phyloP scores from a whole-genome alignment of 805 yeast species.

The Yamadazyma paraphyllophila region DNA sequence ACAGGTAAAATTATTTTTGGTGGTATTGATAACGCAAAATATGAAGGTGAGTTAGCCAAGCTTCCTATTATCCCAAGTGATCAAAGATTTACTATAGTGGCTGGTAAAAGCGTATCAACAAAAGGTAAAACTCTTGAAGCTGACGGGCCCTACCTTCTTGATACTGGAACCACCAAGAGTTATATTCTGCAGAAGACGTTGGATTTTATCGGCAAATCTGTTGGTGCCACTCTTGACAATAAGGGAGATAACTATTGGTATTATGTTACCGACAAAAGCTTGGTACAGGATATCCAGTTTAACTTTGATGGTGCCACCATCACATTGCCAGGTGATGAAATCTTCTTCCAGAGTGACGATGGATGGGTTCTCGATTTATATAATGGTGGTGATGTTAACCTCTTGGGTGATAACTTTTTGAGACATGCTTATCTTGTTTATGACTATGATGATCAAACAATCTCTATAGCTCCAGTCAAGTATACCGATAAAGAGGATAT shows the following conservation, averaged over 20 bases:
- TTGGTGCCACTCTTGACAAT: too few relatives aligned
- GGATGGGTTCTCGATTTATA: not conserved
- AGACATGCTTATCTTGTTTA: slow-evolving; percentile 63
- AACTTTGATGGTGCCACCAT: not conserved
- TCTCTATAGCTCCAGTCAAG: slow-evolving; percentile 48
- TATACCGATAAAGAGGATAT: slow-evolving; percentile 36
- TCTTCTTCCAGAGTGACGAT: not conserved
- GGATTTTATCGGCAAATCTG: not conserved
- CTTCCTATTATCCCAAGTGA: too few relatives aligned
- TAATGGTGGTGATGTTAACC: too few relatives aligned
- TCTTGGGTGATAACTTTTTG: slow-evolving; percentile 66
- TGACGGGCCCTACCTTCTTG: too few relatives aligned
- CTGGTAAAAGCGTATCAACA: too few relatives aligned
- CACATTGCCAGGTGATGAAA: not conserved
- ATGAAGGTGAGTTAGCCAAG: too few relatives aligned
- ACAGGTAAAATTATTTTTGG: too few relatives aligned
- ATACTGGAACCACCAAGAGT: not conserved
- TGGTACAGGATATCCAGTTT: not conserved
- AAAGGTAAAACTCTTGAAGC: too few relatives aligned
- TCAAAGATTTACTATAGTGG: too few relatives aligned
- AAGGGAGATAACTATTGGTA: too few relatives aligned
- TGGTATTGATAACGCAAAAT: too few relatives aligned
- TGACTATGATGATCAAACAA: slow-evolving; percentile 54
- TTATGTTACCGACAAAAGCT: not conserved
- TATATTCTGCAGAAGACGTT: not conserved